Conservation (phyloP, 305 asterid genomes). For the Fraxinus albicans region DNA sequence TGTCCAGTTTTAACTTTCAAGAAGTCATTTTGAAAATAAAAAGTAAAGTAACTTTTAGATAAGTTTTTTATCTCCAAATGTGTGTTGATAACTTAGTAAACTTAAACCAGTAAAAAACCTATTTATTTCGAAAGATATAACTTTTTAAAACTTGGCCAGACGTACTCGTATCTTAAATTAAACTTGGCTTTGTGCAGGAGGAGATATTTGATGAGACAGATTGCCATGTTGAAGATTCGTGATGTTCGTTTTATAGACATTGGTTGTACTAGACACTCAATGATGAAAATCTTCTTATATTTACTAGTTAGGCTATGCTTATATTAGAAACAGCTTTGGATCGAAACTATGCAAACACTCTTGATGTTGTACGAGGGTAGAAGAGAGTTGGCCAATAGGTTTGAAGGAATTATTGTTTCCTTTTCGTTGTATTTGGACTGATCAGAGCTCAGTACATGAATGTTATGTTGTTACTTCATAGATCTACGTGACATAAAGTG, state of each 20-base stretch:
- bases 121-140: neutral
- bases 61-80: no score
- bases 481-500: neutral
- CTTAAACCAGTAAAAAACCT: neutral
- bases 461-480: no score
- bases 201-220: conserved; percentile 67
- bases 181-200: conserved; percentile 38
- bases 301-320: neutral
- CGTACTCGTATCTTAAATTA: neutral
- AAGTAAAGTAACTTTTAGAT: neutral
- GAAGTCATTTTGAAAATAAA: neutral
- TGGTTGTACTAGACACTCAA: neutral
- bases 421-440: neutral
- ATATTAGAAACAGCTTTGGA: neutral
- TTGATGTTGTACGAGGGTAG: neutral
- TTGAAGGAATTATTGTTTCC: neutral
- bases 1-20: neutral
- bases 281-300: neutral
- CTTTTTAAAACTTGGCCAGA: neutral
- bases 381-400: neutral
- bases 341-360: neutral
- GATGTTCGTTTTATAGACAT: conserved; percentile 1
- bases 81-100: neutral
- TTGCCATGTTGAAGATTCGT: conserved; percentile 35
- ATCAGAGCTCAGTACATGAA: no score